Evolutionary conservation across 805 yeast genomes (phyloP).

Genomic region (Teunomyces atbi): DNA sequence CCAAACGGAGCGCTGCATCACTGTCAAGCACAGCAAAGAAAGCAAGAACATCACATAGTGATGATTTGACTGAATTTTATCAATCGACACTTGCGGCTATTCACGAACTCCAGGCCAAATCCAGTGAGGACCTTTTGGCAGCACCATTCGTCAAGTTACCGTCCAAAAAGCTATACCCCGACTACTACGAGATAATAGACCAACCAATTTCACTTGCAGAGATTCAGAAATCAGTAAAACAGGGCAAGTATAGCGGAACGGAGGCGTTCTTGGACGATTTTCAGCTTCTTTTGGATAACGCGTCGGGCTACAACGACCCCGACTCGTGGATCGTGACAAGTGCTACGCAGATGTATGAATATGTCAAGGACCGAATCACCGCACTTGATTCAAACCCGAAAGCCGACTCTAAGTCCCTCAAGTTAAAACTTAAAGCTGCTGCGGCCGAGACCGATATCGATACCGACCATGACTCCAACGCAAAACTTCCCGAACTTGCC

Average conservation of each 20-base stretch:
- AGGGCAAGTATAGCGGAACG: constrained; percentile 44
- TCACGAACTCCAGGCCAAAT: constrained; percentile 30
- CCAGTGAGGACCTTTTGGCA: constrained; percentile 20
- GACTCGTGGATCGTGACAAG: constrained; percentile 61
- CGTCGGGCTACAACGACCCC: constrained; percentile 40
- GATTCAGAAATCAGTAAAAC: constrained; percentile 35
- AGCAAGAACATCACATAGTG: constrained; percentile 8
- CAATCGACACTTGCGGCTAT: constrained; percentile 31
- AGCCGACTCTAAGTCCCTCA: constrained; percentile 7
- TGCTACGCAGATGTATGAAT: constrained; percentile 54
- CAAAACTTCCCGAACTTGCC: constrained; percentile 20
- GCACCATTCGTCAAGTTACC: constrained; percentile 35
- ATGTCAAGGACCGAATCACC: constrained; percentile 51
- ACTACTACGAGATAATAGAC: constrained; percentile 35
- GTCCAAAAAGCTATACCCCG: constrained; percentile 38
- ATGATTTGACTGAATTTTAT: constrained; percentile 29
- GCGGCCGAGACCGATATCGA: constrained; percentile 1
- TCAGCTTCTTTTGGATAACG: constrained; percentile 35
- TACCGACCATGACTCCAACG: constrained; percentile 11
- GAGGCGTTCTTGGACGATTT: constrained; percentile 37
- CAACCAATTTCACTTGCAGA: constrained; percentile 36
- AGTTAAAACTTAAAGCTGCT: constrained; percentile 11
- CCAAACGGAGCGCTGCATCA: not conserved
- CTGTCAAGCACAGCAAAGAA: constrained; percentile 3
- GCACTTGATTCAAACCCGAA: constrained; percentile 24